phyloP scores from a whole-genome alignment of 257 asterid species.

The Verbena officinalis region DNA sequence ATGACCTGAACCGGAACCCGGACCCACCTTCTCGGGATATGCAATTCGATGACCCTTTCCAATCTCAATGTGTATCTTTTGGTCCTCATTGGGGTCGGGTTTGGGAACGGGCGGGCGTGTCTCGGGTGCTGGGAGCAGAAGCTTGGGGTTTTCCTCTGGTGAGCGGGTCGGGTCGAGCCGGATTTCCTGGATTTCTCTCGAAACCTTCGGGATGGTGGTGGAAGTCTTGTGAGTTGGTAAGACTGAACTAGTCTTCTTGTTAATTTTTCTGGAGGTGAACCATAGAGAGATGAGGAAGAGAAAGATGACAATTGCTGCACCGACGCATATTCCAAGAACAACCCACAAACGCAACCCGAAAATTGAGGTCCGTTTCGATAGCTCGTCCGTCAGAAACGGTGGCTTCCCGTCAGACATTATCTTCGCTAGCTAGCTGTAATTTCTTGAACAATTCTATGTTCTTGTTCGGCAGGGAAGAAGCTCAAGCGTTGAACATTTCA shows the following conservation, averaged over 20 bases:
- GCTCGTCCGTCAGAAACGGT: conserved; percentile 47
- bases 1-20: conserved; percentile 49
- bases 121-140: conserved; percentile 40
- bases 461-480: conserved; percentile 10
- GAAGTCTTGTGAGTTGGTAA: conserved; percentile 38
- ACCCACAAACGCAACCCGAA: conserved; percentile 83
- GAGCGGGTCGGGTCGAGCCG: conserved; percentile 50
- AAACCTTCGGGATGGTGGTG: conserved; percentile 58
- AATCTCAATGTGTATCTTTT: conserved; percentile 59
- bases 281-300: conserved; percentile 70
- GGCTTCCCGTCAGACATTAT: conserved; percentile 51
- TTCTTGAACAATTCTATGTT: background rate
- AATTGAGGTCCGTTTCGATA: conserved; percentile 65
- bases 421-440: background rate
- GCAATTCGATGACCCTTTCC: conserved; percentile 70
- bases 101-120: conserved; percentile 38
- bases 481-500: conserved; percentile 28
- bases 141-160: conserved; percentile 39
- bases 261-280: conserved; percentile 62
- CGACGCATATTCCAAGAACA: conserved; percentile 71
- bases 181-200: conserved; percentile 80
- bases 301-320: conserved; percentile 67
- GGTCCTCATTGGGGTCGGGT: conserved; percentile 44
- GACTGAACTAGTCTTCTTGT: conserved; percentile 38
- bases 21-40: conserved; percentile 45